Evolutionary conservation across 2,329 filamentous ascomycete genomes (phyloP).

Genomic region (Aspergillus tanneri): DNA sequence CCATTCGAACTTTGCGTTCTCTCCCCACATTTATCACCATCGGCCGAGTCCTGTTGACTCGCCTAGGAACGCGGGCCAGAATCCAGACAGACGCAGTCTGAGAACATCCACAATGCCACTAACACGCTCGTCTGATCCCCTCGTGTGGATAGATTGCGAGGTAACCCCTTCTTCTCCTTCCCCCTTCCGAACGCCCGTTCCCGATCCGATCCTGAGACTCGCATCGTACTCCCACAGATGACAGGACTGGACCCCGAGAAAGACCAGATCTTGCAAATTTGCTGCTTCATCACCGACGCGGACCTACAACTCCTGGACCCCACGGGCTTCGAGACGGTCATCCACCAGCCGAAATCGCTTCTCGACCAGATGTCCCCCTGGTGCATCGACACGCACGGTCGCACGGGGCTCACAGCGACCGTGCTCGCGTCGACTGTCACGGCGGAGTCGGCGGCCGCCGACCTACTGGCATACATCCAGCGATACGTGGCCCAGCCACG

Average conservation of each 20-base stretch:
- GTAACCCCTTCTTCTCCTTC: constrained; percentile 36
- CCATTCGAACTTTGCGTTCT: not conserved
- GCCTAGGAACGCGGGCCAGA: not conserved
- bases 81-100: not conserved
- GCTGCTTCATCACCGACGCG: constrained; percentile 84
- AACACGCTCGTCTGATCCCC: constrained; percentile 58
- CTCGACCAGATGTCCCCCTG: constrained; percentile 83
- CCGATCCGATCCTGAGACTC: not conserved
- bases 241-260: constrained; percentile 75
- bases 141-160: constrained; percentile 86
- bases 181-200: not conserved
- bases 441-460: constrained; percentile 67
- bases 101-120: constrained; percentile 40
- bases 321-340: constrained; percentile 73
- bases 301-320: constrained; percentile 74
- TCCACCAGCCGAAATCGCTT: constrained; percentile 69
- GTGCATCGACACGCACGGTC: constrained; percentile 78
- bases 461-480: constrained; percentile 75
- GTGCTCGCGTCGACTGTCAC: constrained; percentile 73
- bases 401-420: constrained; percentile 76
- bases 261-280: constrained; percentile 87
- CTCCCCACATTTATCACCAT: not conserved
- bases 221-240: constrained; percentile 62
- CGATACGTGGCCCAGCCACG: constrained; percentile 65
- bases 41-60: not conserved